A percentile compares a stretch with the other conserved stretches of the same genome.
Conservation (phyloP, 768 basidiomycete genomes). For the Epithele typhae region DNA sequence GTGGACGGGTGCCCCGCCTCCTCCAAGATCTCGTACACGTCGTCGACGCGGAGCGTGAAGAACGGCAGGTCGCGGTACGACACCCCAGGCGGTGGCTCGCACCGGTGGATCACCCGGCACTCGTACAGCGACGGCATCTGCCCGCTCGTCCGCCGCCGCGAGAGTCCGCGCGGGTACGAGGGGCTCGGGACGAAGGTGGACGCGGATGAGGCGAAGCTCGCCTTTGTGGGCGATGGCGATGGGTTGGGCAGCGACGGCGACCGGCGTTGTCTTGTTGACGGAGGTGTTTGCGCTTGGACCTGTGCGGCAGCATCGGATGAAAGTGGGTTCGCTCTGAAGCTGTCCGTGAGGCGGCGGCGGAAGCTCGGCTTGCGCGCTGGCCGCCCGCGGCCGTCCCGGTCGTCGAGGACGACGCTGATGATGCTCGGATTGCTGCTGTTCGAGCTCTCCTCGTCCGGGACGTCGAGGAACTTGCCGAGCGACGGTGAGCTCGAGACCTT, state of each 20-base stretch:
- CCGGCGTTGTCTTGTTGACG: slow-evolving; percentile 21
- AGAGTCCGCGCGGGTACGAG: neutral
- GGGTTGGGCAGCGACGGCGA: slow-evolving; percentile 21
- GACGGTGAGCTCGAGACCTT: slow-evolving; percentile 20
- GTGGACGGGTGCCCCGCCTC: slow-evolving; percentile 78
- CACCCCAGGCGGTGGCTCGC: slow-evolving; percentile 57
- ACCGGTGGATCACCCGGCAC: slow-evolving; percentile 66
- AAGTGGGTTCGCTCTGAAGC: slow-evolving; percentile 10
- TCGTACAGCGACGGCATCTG: slow-evolving; percentile 46
- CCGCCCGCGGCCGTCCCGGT: slow-evolving; percentile 17
- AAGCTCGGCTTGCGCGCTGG: slow-evolving; percentile 22
- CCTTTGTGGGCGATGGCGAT: slow-evolving; percentile 11
- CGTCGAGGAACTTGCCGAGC: slow-evolving; percentile 23
- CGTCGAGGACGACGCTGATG: slow-evolving; percentile 8
- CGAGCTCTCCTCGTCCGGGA: slow-evolving; percentile 5
- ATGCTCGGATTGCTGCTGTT: slow-evolving; percentile 16
- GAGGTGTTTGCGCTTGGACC: neutral
- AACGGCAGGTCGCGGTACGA: slow-evolving; percentile 74
- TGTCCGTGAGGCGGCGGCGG: slow-evolving; percentile 23
- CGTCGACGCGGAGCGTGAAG: slow-evolving; percentile 61
- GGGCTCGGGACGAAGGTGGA: neutral
- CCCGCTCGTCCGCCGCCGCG: slow-evolving; percentile 7
- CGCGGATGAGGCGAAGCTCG: slow-evolving; percentile 17
- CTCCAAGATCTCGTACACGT: slow-evolving; percentile 62
- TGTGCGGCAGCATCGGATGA: neutral